Evolutionary conservation across 2,329 filamentous ascomycete genomes (phyloP), one percentile per base, ranked within the genome.

Genomic region (Hymenoscyphus albidus): DNA sequence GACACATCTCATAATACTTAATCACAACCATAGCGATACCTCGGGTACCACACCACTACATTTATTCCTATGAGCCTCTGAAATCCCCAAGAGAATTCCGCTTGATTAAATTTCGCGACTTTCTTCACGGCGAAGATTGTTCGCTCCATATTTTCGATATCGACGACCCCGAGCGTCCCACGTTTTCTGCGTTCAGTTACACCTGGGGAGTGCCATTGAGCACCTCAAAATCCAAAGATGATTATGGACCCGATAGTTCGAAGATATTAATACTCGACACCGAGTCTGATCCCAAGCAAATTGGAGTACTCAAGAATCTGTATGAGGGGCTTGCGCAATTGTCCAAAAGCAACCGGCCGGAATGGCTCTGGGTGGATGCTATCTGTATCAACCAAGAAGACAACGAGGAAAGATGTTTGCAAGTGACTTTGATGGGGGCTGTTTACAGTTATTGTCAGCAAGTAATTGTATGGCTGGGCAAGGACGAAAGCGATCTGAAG

Each of bases 381-480:
- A 51, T 69, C 12, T 65, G 64, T 31, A 64, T 66, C 40, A 64
- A 66, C 58, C 65, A 66, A 44, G 42, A 64, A 2, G 55, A 66
- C 31, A 18, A 38, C n/a, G 7, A 44, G 14, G 65, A 66, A 57
- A 59, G 65, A 22, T 38, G 32, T 44, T 56, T 38, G 2, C 65
- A 66, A 51, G 65, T 66, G 1, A 51, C 54, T 13, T 31, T 58
- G 9, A 66, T 66, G 65, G 59, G 59, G 38, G 48, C 39, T 18
- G 57, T 63, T 14, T 67, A 65, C 42, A 57, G 54, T 57, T 58
- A 18, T 40, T 63, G 61, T 16, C 16, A 54, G 38, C 31, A 58
- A 31, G 59, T 62, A 5, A 40, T 65, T 31, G 58, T 65, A 13
- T 65, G 64, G 64, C 58, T 65, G 27, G 64, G 64, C 56, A 62